A percentile compares a stretch with the other conserved stretches of the same genome.
Conservation (phyloP, 306 rosid genomes). For the Aeschynomene evenia region DNA sequence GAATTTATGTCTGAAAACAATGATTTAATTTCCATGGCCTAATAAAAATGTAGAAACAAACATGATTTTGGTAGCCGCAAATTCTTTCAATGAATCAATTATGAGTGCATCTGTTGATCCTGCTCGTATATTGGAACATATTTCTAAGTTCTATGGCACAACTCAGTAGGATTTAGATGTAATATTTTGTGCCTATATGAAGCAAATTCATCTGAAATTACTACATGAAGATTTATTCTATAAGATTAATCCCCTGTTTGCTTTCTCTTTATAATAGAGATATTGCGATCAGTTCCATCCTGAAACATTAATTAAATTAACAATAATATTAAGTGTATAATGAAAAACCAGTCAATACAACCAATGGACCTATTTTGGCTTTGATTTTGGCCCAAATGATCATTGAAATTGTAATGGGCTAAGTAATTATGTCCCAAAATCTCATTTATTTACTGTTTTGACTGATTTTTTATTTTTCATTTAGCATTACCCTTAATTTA, state of each 20-base stretch:
- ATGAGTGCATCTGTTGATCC: neutral
- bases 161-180: neutral
- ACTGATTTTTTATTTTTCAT: too few relatives aligned
- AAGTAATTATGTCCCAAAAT: too few relatives aligned
- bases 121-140: neutral
- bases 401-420: too few relatives aligned
- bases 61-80: neutral
- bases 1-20: slow-evolving; percentile 16
- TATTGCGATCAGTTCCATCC: slow-evolving; percentile 32
- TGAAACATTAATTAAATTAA: too few relatives aligned
- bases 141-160: neutral
- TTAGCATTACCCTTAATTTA: too few relatives aligned
- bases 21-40: neutral
- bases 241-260: neutral
- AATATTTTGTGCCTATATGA: neutral
- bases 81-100: neutral
- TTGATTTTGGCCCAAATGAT: too few relatives aligned
- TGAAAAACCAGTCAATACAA: too few relatives aligned
- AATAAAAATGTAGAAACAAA: neutral
- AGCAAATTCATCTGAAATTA: neutral
- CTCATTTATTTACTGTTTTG: too few relatives aligned
- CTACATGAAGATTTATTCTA: too few relatives aligned
- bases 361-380: too few relatives aligned
- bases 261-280: slow-evolving; percentile 30
- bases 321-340: too few relatives aligned